Evolutionary conservation across 371 early-diverging fungal species (phyloP).

Genomic region (Phascolomyces articulosus): DNA sequence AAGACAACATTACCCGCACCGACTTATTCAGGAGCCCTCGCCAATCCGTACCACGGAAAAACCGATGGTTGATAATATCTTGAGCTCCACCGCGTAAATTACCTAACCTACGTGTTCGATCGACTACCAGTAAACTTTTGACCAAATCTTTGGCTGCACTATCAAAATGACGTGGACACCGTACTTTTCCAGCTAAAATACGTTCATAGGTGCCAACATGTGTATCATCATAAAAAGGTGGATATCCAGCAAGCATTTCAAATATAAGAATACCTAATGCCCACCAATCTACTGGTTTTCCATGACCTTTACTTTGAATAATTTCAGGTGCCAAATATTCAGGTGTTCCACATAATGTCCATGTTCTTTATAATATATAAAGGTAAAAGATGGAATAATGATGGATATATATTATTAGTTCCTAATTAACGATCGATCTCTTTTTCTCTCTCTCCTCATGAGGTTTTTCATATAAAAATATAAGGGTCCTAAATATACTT

Average conservation of each 20-base stretch:
- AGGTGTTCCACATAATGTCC: constrained; percentile 99
- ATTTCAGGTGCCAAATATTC: constrained; percentile 99
- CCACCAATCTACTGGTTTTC: constrained; percentile 98
- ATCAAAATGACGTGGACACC: constrained; percentile 81
- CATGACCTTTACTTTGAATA: constrained; percentile 96
- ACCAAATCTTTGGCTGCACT: constrained; percentile 77
- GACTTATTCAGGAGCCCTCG: constrained; percentile 69
- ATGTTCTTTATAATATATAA: too few relatives aligned
- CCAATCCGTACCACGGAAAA: constrained; percentile 90
- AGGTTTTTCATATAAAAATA: too few relatives aligned
- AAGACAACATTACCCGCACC: constrained; percentile 46
- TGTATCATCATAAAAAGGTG: constrained; percentile 97
- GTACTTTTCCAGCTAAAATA: constrained; percentile 75
- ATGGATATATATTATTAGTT: too few relatives aligned
- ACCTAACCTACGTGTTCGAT: constrained; percentile 78
- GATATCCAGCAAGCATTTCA: constrained; percentile 94
- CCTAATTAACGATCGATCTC: too few relatives aligned
- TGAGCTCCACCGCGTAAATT: constrained; percentile 54
- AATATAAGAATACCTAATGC: constrained; percentile 96
- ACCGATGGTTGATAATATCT: constrained; percentile 83
- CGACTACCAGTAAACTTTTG: constrained; percentile 75
- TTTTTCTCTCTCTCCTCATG: too few relatives aligned
- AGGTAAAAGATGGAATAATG: too few relatives aligned
- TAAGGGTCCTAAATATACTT: too few relatives aligned
- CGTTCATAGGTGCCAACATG: constrained; percentile 86